Conservation (phyloP, 495 filamentous ascomycete species). For the Opeltia flavorubescens region DNA sequence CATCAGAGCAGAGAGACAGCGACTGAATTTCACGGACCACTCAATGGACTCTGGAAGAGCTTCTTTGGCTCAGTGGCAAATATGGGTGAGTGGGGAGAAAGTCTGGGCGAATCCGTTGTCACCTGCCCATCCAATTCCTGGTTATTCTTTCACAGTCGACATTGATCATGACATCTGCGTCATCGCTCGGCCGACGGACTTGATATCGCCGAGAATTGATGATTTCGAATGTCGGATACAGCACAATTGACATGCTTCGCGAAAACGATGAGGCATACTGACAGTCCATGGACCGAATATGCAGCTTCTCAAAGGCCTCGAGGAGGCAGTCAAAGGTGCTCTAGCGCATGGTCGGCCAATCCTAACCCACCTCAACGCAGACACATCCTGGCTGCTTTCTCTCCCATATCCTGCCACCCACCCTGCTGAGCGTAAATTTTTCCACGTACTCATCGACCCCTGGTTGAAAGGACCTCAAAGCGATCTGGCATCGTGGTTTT, state of each 20-base stretch:
- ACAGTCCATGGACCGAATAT: conserved; percentile 11
- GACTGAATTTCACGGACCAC: no score
- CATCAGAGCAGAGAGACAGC: no score
- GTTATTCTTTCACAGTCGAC: not conserved
- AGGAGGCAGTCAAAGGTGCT: conserved; percentile 16
- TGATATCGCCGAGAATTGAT: no score
- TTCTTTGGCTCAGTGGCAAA: not conserved
- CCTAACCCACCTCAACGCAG: conserved; percentile 43
- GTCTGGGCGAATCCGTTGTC: not conserved
- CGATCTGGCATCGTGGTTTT: conserved; percentile 40
- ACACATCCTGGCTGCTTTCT: conserved; percentile 43
- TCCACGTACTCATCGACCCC: conserved; percentile 43
- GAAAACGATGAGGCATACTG: no score
- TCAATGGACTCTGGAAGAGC: no score
- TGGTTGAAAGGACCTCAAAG: conserved; percentile 37
- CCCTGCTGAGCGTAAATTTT: conserved; percentile 15
- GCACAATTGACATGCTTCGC: no score
- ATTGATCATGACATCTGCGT: no score
- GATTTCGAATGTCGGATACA: not conserved
- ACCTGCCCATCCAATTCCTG: not conserved
- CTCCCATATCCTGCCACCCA: conserved; percentile 29
- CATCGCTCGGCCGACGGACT: no score
- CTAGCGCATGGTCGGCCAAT: conserved; percentile 29
- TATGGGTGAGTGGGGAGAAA: not conserved
- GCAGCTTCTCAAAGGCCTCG: conserved; percentile 24